phyloP scores from a whole-genome alignment of 768 basidiomycete genomes.

The Suillus spraguei region DNA sequence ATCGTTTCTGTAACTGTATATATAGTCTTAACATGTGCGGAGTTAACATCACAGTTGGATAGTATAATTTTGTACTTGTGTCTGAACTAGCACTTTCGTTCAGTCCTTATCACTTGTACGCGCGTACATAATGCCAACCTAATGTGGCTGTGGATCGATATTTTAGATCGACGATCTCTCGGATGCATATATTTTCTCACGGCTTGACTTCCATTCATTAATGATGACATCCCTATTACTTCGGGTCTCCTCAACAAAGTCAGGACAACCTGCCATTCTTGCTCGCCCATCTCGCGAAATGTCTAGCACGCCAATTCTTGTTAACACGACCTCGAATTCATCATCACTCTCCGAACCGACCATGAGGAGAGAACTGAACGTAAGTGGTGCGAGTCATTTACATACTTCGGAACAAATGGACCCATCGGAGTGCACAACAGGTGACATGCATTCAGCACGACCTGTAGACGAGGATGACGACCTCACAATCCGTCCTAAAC shows the following conservation, averaged over 20 bases:
- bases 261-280: not conserved
- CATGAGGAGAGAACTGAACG: not conserved
- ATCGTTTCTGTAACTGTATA: not conserved
- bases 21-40: not conserved
- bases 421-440: not conserved
- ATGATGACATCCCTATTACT: constrained; percentile 1
- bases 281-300: not conserved
- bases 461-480: not conserved
- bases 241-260: not conserved
- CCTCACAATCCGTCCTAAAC: constrained; percentile 1
- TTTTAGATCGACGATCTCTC: not conserved
- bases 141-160: not conserved
- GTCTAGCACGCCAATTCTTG: not conserved
- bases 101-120: not conserved
- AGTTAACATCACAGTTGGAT: not conserved
- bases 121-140: not conserved
- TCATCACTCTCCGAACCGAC: not conserved
- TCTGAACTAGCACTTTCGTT: not conserved
- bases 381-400: not conserved
- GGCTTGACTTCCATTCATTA: constrained; percentile 4
- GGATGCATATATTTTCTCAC: not conserved
- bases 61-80: not conserved
- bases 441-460: not conserved
- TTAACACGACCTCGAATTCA: no score
- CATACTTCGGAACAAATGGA: not conserved